Base-by-base conservation (phyloP, 805 yeast species). In the Candida insectalens region DNA sequence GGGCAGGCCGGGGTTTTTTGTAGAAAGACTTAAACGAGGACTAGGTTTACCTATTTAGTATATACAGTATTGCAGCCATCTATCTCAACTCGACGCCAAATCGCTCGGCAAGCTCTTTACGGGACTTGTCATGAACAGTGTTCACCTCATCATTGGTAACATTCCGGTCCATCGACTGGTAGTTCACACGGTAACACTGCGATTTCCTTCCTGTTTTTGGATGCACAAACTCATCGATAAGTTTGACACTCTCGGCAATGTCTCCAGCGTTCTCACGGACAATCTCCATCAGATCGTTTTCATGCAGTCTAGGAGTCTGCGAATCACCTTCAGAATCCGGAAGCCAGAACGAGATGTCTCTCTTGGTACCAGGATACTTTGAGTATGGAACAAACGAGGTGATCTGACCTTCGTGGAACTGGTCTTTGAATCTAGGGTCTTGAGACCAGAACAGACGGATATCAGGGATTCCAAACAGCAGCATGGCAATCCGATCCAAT, bases 301-400 rank as follows among this genome's bases (percentile, higher is more conserved):
- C 82, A 49, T 89, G 96, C 25, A 83, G 51, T 15, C 40, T 42
- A 3, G 29, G 17, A 18, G 41, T 27, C n/a, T 36, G 14, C 9
- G 40, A 42, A 1, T 40, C 36, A 12, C 50, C 48, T 3, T 52
- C 38, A n/a, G n/a, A n/a, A 5, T 50, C 47, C 5, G 85, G 79
- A 19, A 83, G 61, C 97, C 97, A 92, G 56, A 89, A 92, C 7
- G 96, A 83, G 19, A 88, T 74, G 51, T 92, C 98, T 57, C 97
- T 69, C 18, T 63, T 60, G 6, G 94, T 73, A 0, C 89, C 83
- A 0, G 97, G 98, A 52, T 77, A 87, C 57, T 82, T 87, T 4
- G 96, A 85, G 61, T 83, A 92, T 5, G 96, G 92, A 47, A 66
- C 74, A 62, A 89, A 92, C 7, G 75, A 76, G 2, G 77, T 57